Base-by-base conservation (phyloP, 1,284 basidiomycete species). In the Naganishia liquefaciens region DNA sequence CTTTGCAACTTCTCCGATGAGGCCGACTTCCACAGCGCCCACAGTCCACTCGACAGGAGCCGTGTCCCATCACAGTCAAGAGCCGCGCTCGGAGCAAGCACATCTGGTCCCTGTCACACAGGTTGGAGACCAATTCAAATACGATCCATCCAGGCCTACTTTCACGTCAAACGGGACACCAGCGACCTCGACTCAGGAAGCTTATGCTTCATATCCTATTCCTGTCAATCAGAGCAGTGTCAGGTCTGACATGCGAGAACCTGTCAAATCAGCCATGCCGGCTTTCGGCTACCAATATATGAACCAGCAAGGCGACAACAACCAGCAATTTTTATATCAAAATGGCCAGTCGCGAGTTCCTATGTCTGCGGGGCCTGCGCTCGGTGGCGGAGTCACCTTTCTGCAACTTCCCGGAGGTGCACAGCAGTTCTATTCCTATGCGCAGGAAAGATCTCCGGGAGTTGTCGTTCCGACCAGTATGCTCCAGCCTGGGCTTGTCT, bases 71-170 rank as follows among this genome's bases (percentile, higher is more conserved):
- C 57, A 60, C 23, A 60, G 57, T 37, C 57, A 60, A 15, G 46
- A 23, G 1, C 46, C 21, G 10, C 57, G 50, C n/a, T 27, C 28
- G 27, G 30, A 53, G 49, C 55, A 46, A 47, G 57, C 30, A 27
- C 57, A 65, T 52, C 64, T 65, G 19, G 64, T 66, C 11, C 64
- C 64, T 19, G 64, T 66, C 40, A 46, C 53, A 11, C 64, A 62
- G 50, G 43, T 54, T n/a, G 64, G 64, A 39, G 42, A 66, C 40
- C 64, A 49, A 9, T 58, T 51, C 53, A 49, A 50, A 19, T 62
- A 66, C 47, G 60, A 66, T 33, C 52, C 57, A 0, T 60, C 46
- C 15, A 43, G 60, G 27, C 37, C 44, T 23, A 43, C 58, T 30
- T 62, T 66, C 30, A 40, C 64, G 2, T 54, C 64, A 37, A 60